Conservation (phyloP, 306 rosid species). For the Crotalaria pallida region DNA sequence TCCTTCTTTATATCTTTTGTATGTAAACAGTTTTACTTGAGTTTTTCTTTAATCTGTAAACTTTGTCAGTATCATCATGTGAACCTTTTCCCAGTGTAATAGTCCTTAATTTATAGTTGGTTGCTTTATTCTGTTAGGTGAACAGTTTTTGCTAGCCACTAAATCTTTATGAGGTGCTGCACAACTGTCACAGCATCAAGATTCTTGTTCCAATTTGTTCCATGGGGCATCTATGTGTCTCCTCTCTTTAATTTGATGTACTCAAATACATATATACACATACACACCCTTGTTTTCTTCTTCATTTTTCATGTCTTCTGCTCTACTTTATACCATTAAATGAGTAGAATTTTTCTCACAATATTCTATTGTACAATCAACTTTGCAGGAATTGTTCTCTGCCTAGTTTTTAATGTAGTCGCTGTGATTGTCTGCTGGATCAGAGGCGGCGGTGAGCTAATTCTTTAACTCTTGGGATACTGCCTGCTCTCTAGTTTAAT, state of each 20-base stretch:
- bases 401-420: slow-evolving; percentile 74
- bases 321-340: neutral
- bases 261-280: neutral
- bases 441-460: slow-evolving; percentile 84
- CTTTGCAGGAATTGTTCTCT: slow-evolving; percentile 80
- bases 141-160: neutral
- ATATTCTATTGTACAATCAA: neutral
- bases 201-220: neutral
- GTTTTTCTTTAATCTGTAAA: too few species aligned
- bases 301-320: neutral
- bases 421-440: slow-evolving; percentile 84
- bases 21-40: too few species aligned
- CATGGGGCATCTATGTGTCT: neutral
- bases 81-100: too few species aligned
- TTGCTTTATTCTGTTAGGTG: neutral
- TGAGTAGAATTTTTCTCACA: neutral
- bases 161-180: too few species aligned
- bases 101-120: neutral
- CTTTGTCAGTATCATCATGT: too few species aligned
- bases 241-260: neutral
- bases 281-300: neutral
- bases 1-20: too few species aligned
- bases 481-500: neutral
- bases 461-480: neutral
- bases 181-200: neutral